Percentiles rank a stretch among this genome's conserved stretches.
phyloP scores from a whole-genome alignment of 305 asterid genomes.

The Plantago coronopus region DNA sequence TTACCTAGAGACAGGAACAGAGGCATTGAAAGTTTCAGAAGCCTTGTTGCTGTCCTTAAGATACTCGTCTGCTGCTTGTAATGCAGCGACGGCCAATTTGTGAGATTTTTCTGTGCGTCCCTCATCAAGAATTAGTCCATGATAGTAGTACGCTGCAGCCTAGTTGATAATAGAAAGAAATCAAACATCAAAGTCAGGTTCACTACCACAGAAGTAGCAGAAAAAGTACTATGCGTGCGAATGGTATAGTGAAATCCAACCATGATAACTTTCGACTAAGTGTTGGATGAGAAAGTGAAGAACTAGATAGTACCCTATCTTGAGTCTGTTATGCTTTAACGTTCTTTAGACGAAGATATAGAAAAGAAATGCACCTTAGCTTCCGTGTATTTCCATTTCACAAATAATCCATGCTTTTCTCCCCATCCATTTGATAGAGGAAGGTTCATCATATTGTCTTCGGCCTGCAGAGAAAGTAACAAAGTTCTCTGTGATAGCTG shows the following conservation, averaged over 20 bases:
- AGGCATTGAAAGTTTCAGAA: constrained; percentile 52
- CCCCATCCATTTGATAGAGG: constrained; percentile 69
- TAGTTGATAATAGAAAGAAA: constrained; percentile 25
- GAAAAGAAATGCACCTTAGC: constrained; percentile 42
- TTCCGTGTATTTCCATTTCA: constrained; percentile 63
- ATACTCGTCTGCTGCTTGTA: constrained; percentile 70
- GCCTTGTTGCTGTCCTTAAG: constrained; percentile 69
- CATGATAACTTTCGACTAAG: no score
- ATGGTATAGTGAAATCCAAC: not conserved
- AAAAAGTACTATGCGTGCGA: not conserved
- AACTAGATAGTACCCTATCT: not conserved
- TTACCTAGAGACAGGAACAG: constrained; percentile 61
- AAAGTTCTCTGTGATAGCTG: not conserved
- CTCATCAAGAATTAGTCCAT: constrained; percentile 70
- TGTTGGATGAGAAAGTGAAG: not conserved
- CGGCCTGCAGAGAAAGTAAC: constrained; percentile 38
- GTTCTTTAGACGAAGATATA: not conserved
- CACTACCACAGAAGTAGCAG: not conserved
- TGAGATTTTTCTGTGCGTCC: constrained; percentile 64
- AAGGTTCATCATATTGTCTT: constrained; percentile 64
- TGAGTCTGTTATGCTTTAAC: no score
- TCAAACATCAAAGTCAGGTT: constrained; percentile 13
- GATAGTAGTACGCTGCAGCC: constrained; percentile 76
- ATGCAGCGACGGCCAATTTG: constrained; percentile 65
- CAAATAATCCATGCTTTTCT: constrained; percentile 52